phyloP scores from a whole-genome alignment of 495 filamentous ascomycete genomes.

The Penicillium taxi region DNA sequence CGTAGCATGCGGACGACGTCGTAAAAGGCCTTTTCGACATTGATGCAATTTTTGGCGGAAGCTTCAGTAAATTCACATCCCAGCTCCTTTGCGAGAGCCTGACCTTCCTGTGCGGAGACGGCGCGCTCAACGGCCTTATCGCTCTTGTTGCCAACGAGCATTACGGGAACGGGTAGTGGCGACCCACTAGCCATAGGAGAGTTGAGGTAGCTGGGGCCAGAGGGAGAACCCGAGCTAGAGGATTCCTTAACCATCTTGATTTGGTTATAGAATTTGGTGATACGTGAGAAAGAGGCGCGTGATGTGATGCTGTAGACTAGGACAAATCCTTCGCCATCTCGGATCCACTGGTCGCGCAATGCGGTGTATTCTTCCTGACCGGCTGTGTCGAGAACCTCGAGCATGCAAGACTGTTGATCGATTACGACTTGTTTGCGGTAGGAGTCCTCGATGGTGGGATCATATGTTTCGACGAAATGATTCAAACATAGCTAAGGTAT shows the following conservation, averaged over 20 bases:
- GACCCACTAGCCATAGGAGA: slow-evolving; percentile 59
- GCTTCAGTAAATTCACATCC: slow-evolving; percentile 97
- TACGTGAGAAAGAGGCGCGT: slow-evolving; percentile 86
- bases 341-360: slow-evolving; percentile 94
- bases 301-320: slow-evolving; percentile 98
- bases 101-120: slow-evolving; percentile 93
- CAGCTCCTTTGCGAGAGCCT: slow-evolving; percentile 81
- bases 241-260: slow-evolving; percentile 97
- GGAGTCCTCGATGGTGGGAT: slow-evolving; percentile 94
- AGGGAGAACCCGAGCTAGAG: slow-evolving; percentile 61
- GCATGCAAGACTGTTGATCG: slow-evolving; percentile 93
- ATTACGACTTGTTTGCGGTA: slow-evolving; percentile 99
- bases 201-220: slow-evolving; percentile 46
- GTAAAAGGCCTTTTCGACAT: slow-evolving; percentile 98
- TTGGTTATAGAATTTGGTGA: slow-evolving; percentile 91
- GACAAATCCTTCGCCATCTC: slow-evolving; percentile 95
- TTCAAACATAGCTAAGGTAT: slow-evolving; percentile 58
- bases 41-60: slow-evolving; percentile 98
- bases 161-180: slow-evolving; percentile 73
- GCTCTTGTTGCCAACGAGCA: slow-evolving; percentile 98
- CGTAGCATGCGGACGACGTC: slow-evolving; percentile 89
- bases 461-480: slow-evolving; percentile 83
- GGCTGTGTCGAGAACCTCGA: slow-evolving; percentile 95
- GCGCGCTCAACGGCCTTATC: slow-evolving; percentile 92
- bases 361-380: slow-evolving; percentile 99